Evolutionary conservation across 768 basidiomycete genomes (phyloP).

Genomic region (Boletus sp.): DNA sequence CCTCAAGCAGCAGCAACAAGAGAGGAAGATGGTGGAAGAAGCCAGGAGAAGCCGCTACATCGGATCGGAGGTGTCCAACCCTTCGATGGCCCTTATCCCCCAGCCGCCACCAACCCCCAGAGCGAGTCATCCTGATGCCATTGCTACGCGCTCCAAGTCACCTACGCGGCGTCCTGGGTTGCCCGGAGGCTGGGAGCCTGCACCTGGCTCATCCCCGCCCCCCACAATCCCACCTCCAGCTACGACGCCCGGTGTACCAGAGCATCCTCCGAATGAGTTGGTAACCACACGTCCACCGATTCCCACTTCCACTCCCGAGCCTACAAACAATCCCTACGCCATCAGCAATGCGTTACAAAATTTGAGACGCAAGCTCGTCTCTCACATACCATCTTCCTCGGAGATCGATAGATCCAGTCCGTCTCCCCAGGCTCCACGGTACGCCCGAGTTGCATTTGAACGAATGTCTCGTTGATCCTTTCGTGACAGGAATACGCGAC

Average conservation of each 20-base stretch:
- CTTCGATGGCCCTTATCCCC: conserved; percentile 1
- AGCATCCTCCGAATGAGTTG: conserved; percentile 6
- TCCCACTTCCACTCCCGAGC: conserved; percentile 1
- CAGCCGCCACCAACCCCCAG: conserved; percentile 16
- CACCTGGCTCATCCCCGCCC: conserved; percentile 11
- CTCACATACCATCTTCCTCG: conserved; percentile 18
- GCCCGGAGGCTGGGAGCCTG: conserved; percentile 24
- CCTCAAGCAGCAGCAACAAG: conserved; percentile 74
- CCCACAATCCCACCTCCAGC: neutral
- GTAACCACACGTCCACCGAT: neutral
- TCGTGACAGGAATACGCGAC: conserved; percentile 17
- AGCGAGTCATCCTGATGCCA: neutral
- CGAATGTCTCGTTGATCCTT: neutral
- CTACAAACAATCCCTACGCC: conserved; percentile 1
- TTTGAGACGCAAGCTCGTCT: conserved; percentile 25
- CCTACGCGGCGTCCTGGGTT: conserved; percentile 17
- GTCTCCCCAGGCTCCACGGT: conserved; percentile 20
- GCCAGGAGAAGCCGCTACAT: conserved; percentile 28
- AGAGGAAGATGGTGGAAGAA: conserved; percentile 54
- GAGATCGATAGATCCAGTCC: conserved; percentile 13
- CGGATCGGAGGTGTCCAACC: conserved; percentile 13
- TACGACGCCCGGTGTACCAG: conserved; percentile 1
- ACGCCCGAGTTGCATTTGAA: neutral
- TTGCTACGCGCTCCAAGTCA: conserved; percentile 15
- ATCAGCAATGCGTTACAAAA: conserved; percentile 24